Evolutionary conservation across 2,329 filamentous ascomycete genomes (phyloP).

Genomic region (Colletotrichum sp.): DNA sequence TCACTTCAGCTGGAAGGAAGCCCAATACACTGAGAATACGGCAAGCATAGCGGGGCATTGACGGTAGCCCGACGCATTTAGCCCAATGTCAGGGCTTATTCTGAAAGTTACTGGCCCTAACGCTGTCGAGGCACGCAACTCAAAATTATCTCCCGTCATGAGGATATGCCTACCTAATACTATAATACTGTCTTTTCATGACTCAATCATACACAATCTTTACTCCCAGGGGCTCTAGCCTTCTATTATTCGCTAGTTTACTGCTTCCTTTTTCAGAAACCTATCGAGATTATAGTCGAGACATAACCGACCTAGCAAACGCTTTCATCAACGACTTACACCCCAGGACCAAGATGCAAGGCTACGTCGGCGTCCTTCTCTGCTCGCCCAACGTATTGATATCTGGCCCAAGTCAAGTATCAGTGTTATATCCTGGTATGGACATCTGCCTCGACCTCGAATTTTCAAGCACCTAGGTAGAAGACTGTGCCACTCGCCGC

Average conservation of each 20-base stretch:
- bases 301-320: not conserved
- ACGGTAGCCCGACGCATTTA: not conserved
- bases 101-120: not conserved
- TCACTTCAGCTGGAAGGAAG: not conserved
- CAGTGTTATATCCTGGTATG: not conserved
- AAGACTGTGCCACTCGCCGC: not conserved
- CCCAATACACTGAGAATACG: no score
- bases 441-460: not conserved
- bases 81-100: not conserved
- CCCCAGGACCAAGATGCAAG: not conserved
- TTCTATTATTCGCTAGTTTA: not conserved
- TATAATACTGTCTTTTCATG: not conserved
- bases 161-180: not conserved
- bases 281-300: not conserved
- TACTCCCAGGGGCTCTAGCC: not conserved
- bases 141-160: not conserved
- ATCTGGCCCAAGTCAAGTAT: rapidly evolving
- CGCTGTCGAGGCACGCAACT: not conserved
- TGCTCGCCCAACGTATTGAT: not conserved
- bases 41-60: not conserved
- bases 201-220: not conserved
- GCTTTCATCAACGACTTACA: not conserved
- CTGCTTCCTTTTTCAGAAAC: not conserved
- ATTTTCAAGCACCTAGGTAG: not conserved
- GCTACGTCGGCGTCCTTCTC: not conserved